Conservation (phyloP, 1,139 yeast species). For the Pichia sp. region DNA sequence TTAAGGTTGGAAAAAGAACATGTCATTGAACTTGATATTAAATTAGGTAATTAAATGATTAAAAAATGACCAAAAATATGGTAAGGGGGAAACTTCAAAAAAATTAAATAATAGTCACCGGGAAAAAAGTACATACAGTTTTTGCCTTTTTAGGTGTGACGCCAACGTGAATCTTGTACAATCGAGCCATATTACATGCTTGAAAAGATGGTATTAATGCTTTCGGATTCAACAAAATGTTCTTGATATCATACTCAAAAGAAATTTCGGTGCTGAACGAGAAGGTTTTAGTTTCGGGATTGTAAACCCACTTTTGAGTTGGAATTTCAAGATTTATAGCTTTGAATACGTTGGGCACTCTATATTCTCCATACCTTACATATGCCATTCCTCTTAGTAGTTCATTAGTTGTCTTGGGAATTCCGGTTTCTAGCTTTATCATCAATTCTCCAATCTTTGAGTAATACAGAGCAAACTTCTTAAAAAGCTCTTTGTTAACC, state of each 20-base stretch:
- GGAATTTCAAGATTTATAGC: background rate
- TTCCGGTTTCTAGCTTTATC: background rate
- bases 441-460: slow-evolving; percentile 8
- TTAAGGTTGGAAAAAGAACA: too few relatives aligned
- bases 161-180: slow-evolving; percentile 10
- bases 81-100: background rate
- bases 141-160: slow-evolving; percentile 4
- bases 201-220: slow-evolving; percentile 15
- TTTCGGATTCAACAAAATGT: slow-evolving; percentile 3
- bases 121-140: background rate
- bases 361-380: slow-evolving; percentile 5
- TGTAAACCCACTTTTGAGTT: slow-evolving; percentile 5
- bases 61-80: background rate
- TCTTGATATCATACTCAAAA: slow-evolving; percentile 4
- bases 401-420: slow-evolving; percentile 12
- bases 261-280: background rate
- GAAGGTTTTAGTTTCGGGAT: background rate
- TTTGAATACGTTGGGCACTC: slow-evolving; percentile 9
- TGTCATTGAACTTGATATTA: background rate
- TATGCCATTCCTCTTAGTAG: slow-evolving; percentile 9
- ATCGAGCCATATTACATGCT: slow-evolving; percentile 12
- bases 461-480: slow-evolving; percentile 11
- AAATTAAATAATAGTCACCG: slow-evolving; percentile 8
- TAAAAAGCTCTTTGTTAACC: background rate
- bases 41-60: background rate